Evolutionary conservation across 805 yeast species (phyloP).

Genomic region (Yarrowia sp.): DNA sequence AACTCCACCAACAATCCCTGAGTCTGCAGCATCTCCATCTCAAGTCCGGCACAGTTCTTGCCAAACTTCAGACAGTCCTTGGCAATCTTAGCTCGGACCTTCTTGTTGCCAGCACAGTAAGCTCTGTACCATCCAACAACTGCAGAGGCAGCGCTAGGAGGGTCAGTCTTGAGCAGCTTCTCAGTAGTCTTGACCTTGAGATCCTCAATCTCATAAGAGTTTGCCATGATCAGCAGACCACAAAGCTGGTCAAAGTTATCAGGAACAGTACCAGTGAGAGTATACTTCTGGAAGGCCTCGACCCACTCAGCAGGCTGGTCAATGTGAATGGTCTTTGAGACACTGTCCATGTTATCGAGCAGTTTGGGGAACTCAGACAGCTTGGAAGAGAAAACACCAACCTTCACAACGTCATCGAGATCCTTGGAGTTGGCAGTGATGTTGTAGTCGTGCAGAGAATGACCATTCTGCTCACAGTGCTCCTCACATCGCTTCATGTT

Average conservation of each 20-base stretch:
- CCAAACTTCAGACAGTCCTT: constrained; percentile 11
- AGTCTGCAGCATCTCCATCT: constrained; percentile 18
- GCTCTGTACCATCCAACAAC: constrained; percentile 26
- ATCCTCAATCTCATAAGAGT: constrained; percentile 17
- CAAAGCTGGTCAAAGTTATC: constrained; percentile 5
- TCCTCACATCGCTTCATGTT: constrained; percentile 16
- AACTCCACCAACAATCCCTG: constrained; percentile 14
- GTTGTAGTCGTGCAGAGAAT: background rate
- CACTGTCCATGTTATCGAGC: background rate
- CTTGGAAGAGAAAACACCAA: constrained; percentile 11
- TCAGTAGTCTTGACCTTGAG: constrained; percentile 10
- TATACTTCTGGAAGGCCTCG: constrained; percentile 9
- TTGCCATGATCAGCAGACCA: constrained; percentile 17
- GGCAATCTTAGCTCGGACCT: constrained; percentile 8
- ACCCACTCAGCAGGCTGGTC: constrained; percentile 25
- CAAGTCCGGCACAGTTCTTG: constrained; percentile 1
- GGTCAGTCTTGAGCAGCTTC: background rate
- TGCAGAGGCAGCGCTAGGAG: constrained; percentile 3
- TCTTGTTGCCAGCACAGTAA: constrained; percentile 8
- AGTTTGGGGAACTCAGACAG: constrained; percentile 14
- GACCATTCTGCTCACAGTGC: background rate
- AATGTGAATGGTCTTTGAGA: constrained; percentile 16
- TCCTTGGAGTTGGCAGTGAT: constrained; percentile 8
- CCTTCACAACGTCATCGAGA: background rate
- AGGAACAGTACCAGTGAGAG: background rate